These are phyloP conservation scores for Fusarium torulosum DNA, from an alignment of 2,329 filamentous ascomycete genomes.

Conservation along the genomic window DNA sequence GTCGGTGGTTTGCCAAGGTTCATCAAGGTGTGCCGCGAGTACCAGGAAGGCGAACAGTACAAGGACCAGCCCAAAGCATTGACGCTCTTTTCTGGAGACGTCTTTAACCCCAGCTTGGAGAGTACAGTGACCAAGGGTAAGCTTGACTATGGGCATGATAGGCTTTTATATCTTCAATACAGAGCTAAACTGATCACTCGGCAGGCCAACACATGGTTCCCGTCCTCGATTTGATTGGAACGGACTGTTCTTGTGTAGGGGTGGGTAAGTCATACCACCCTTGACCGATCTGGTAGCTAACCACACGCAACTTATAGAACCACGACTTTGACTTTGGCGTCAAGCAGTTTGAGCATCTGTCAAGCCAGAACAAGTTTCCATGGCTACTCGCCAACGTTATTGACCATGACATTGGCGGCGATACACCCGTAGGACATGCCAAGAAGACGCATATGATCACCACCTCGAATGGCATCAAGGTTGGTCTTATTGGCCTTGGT, in stretches of 20 bases:
- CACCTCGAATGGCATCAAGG: slow-evolving; percentile 84
- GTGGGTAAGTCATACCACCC: slow-evolving; percentile 62
- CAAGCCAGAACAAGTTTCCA: slow-evolving; percentile 82
- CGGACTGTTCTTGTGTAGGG: slow-evolving; percentile 84
- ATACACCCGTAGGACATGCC: slow-evolving; percentile 80
- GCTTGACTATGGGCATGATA: slow-evolving; percentile 12
- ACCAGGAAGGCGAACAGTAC: slow-evolving; percentile 72
- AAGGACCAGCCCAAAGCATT: slow-evolving; percentile 73
- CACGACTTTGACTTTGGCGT: slow-evolving; percentile 95
- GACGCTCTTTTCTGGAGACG: slow-evolving; percentile 91
- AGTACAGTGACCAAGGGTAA: slow-evolving; percentile 88
- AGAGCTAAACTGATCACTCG: background rate
- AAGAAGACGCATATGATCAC: slow-evolving; percentile 81
- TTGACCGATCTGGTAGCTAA: slow-evolving; percentile 29
- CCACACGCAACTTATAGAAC: slow-evolving; percentile 65
- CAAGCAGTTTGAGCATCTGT: slow-evolving; percentile 79
- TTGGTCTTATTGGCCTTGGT: slow-evolving; percentile 86
- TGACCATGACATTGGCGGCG: slow-evolving; percentile 82
- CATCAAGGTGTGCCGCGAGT: slow-evolving; percentile 81
- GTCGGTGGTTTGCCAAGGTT: slow-evolving; percentile 86
- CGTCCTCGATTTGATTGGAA: slow-evolving; percentile 81
- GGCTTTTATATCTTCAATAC: background rate
- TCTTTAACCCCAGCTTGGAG: slow-evolving; percentile 91
- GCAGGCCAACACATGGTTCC: slow-evolving; percentile 87
- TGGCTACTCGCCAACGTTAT: slow-evolving; percentile 92